Conservation (phyloP, 1,139 yeast genomes). For the Sugiyamaella paludigena region DNA sequence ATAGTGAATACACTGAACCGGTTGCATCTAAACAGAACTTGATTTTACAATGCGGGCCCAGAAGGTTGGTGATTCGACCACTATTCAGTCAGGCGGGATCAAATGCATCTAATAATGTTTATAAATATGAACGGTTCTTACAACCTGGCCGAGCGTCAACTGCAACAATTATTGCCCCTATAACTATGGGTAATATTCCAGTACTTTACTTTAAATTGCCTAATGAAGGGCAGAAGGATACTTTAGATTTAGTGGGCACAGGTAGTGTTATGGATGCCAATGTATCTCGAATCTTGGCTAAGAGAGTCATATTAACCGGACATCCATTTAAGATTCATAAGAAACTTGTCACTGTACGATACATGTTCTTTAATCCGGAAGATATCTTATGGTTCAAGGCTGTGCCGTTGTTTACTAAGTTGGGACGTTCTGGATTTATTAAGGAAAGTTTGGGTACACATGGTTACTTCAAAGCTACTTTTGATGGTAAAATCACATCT, state of each 20-base stretch:
- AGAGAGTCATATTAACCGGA: slow-evolving; percentile 87
- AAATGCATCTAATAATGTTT: slow-evolving; percentile 78
- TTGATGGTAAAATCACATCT: slow-evolving; percentile 85
- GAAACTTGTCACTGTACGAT: slow-evolving; percentile 84
- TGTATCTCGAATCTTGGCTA: slow-evolving; percentile 78
- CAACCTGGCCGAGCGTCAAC: slow-evolving; percentile 74
- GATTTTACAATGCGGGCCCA: slow-evolving; percentile 88
- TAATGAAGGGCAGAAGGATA: slow-evolving; percentile 43
- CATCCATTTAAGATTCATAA: slow-evolving; percentile 95
- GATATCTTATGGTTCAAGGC: slow-evolving; percentile 91
- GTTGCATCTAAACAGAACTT: slow-evolving; percentile 75
- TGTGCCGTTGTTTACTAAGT: slow-evolving; percentile 86
- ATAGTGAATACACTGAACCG: slow-evolving; percentile 81
- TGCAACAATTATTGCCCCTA: slow-evolving; percentile 92
- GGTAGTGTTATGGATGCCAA: slow-evolving; percentile 90
- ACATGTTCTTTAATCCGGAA: slow-evolving; percentile 93
- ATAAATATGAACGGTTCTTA: slow-evolving; percentile 78
- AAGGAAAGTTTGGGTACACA: slow-evolving; percentile 97
- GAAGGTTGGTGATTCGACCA: slow-evolving; percentile 85
- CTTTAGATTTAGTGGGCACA: slow-evolving; percentile 73
- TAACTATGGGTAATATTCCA: slow-evolving; percentile 63
- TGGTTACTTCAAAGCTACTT: slow-evolving; percentile 95
- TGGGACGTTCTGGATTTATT: slow-evolving; percentile 90
- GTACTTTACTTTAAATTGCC: slow-evolving; percentile 39
- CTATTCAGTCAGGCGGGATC: slow-evolving; percentile 72